phyloP scores from a whole-genome alignment of 129 eudicot species.

The Logfia minima region DNA sequence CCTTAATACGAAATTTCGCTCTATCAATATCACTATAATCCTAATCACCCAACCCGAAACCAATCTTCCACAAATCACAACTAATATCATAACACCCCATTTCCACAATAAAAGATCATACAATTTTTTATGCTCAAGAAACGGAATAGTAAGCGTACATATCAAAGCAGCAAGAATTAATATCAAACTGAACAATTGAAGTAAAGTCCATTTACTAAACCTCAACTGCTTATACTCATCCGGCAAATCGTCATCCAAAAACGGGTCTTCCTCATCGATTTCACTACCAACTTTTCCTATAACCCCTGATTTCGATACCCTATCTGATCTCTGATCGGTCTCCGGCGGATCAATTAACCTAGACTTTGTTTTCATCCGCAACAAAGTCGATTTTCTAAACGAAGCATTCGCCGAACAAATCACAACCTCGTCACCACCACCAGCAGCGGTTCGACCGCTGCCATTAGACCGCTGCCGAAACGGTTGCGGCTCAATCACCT shows the following conservation, averaged over 20 bases:
- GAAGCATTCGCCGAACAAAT: slow-evolving; percentile 34
- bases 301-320: slow-evolving; percentile 18
- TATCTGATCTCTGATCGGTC: slow-evolving; percentile 26
- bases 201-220: slow-evolving; percentile 39
- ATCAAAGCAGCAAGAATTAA: slow-evolving; percentile 32
- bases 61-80: slow-evolving; percentile 51
- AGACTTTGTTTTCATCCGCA: slow-evolving; percentile 36
- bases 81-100: slow-evolving; percentile 54
- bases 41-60: slow-evolving; percentile 54
- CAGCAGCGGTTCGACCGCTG: slow-evolving; percentile 11
- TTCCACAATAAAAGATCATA: slow-evolving; percentile 45
- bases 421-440: slow-evolving; percentile 21
- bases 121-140: slow-evolving; percentile 20
- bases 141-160: slow-evolving; percentile 29
- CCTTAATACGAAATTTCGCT: slow-evolving; percentile 45
- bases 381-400: slow-evolving; percentile 28
- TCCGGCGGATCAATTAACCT: slow-evolving; percentile 38
- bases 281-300: slow-evolving; percentile 29
- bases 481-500: slow-evolving; percentile 31
- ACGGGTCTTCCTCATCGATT: slow-evolving; percentile 40
- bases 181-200: slow-evolving; percentile 36
- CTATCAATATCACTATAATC: slow-evolving; percentile 34
- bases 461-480: slow-evolving; percentile 25
- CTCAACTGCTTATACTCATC: slow-evolving; percentile 33
- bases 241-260: slow-evolving; percentile 41